These are phyloP conservation scores for Ustilago nuda DNA, from an alignment of 1,284 basidiomycete genomes.

Conservation along the genomic window DNA sequence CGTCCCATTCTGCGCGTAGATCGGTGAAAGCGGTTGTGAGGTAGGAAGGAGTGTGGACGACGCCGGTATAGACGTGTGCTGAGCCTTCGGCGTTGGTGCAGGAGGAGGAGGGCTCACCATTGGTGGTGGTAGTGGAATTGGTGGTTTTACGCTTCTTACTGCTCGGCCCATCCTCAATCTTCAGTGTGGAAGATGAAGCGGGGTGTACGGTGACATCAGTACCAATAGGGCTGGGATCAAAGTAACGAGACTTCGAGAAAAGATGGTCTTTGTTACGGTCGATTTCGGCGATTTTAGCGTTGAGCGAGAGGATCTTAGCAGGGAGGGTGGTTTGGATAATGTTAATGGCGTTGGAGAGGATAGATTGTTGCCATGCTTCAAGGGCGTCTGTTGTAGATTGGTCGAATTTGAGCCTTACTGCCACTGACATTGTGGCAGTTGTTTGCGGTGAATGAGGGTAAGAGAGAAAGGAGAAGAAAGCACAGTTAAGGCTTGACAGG, in stretches of 20 bases:
- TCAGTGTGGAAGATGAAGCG: not conserved
- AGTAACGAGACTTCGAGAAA: conserved; percentile 38
- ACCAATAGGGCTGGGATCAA: conserved; percentile 21
- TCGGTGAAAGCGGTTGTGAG: conserved; percentile 24
- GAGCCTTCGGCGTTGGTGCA: conserved; percentile 6
- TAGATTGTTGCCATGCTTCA: conserved; percentile 44
- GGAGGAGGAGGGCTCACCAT: conserved; percentile 10
- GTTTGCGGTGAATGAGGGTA: not conserved
- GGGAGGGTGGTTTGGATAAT: conserved; percentile 49
- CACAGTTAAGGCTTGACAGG: not conserved
- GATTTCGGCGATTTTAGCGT: conserved; percentile 32
- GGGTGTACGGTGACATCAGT: conserved; percentile 30
- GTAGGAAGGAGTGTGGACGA: conserved; percentile 33
- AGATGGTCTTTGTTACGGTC: conserved; percentile 29
- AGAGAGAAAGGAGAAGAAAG: not conserved
- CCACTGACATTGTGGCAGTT: conserved; percentile 30
- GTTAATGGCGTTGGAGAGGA: conserved; percentile 38
- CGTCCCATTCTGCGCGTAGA: conserved; percentile 47
- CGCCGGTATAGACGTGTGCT: conserved; percentile 39
- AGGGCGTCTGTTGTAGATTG: conserved; percentile 34
- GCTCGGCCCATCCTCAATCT: conserved; percentile 4
- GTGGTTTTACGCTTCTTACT: conserved; percentile 48
- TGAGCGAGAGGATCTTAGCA: conserved; percentile 48
- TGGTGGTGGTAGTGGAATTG: conserved; percentile 7
- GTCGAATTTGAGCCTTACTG: conserved; percentile 43